Evolutionary conservation across 1,139 yeast species (phyloP).

Genomic region (Meyerozyma elateridarum): DNA sequence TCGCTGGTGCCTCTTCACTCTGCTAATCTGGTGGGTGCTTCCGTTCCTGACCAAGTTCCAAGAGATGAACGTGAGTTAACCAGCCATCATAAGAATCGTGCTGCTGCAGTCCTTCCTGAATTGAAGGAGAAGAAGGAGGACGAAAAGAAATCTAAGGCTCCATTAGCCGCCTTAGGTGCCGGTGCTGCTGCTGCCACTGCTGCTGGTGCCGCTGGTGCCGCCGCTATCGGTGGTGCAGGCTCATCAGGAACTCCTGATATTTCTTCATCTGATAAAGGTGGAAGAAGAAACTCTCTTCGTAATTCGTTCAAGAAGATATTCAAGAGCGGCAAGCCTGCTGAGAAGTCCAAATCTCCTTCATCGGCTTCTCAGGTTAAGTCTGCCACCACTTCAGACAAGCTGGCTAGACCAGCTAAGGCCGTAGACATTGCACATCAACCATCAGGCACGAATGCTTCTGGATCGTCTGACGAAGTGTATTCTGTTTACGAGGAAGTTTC

Average conservation of each 20-base stretch:
- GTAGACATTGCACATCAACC: constrained; percentile 12
- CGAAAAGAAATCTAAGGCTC: constrained; percentile 5
- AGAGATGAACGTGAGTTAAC: constrained; percentile 15
- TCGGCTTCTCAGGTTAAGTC: constrained; percentile 6
- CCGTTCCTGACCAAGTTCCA: constrained; percentile 9
- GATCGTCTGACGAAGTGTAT: constrained; percentile 25
- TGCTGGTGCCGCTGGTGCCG: constrained; percentile 9
- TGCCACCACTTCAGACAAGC: constrained; percentile 7
- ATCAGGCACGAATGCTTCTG: constrained; percentile 11
- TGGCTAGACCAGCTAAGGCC: constrained; percentile 11
- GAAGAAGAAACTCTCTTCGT: constrained; percentile 14
- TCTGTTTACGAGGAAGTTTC: constrained; percentile 51
- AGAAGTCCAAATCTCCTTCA: constrained; percentile 6
- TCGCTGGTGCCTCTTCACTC: constrained; percentile 7
- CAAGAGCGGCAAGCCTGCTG: constrained; percentile 11
- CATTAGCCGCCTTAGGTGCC: constrained; percentile 9
- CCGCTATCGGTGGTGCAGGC: constrained; percentile 8
- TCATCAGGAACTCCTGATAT: constrained; percentile 9
- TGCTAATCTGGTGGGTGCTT: constrained; percentile 11
- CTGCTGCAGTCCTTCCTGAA: constrained; percentile 10
- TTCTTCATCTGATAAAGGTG: constrained; percentile 6
- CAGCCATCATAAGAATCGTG: constrained; percentile 9
- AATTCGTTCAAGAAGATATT: constrained; percentile 22
- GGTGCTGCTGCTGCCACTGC: constrained; percentile 5
- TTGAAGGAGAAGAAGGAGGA: constrained; percentile 6